Percentiles rank a stretch among this genome's conserved stretches.
Conservation (phyloP, 164 flowering plant species). For the Stephania cephalantha region DNA sequence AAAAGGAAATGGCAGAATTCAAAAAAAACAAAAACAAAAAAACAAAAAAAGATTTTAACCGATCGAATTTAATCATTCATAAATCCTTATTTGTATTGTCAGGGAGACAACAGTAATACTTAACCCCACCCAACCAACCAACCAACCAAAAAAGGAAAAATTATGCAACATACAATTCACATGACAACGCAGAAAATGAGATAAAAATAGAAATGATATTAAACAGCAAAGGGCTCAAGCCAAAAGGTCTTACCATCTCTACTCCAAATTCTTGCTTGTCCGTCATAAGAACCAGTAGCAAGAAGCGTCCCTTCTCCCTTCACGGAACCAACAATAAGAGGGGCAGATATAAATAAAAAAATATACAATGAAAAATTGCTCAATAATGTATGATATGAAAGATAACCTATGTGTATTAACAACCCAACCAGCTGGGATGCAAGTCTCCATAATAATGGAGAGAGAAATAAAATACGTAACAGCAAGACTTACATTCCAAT, state of each 20-base stretch:
- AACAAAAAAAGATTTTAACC: neutral
- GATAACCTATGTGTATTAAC: neutral
- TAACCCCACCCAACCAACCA: neutral
- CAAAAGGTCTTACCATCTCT: slow-evolving; percentile 57
- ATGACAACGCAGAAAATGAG: neutral
- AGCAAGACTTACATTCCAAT: slow-evolving; percentile 86
- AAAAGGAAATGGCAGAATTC: too few relatives aligned
- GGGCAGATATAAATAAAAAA: neutral
- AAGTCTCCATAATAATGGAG: neutral
- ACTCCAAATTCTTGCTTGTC: slow-evolving; percentile 95
- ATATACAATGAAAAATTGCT: neutral
- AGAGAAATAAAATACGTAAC: neutral
- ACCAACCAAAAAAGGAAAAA: neutral
- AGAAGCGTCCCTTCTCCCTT: slow-evolving; percentile 94
- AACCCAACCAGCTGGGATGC: neutral
- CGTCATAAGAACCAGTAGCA: slow-evolving; percentile 99
- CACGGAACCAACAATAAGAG: slow-evolving; percentile 10
- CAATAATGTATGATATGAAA: too few relatives aligned
- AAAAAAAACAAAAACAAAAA: neutral
- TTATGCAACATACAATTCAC: neutral
- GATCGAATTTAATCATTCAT: too few relatives aligned
- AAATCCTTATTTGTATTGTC: too few relatives aligned
- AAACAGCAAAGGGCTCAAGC: neutral
- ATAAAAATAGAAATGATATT: neutral
- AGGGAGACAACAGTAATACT: neutral